Evolutionary conservation across 192 early-diverging fungal genomes (phyloP), one percentile per base, ranked within the genome.

Genomic region (Podila verticillata): DNA sequence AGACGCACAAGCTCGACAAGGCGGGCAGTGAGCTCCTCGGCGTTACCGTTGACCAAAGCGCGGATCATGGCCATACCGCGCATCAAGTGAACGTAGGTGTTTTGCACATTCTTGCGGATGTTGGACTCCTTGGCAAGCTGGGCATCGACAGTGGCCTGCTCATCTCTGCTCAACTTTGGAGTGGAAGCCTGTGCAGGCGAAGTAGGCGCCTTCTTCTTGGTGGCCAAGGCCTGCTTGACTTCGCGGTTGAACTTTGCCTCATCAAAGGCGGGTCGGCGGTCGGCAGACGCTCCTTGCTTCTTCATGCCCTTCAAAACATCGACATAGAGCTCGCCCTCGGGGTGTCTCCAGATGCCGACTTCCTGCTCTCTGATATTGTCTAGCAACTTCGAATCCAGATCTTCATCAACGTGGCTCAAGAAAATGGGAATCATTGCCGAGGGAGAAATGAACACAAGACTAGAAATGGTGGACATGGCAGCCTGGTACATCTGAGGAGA

Each of bases 211-310:
- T 93, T 88, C 69, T 89, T 93, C 74, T 93, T 90, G 44, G 91
- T 90, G 32, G 74, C 63, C 12, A 95, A 69, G 61, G 93, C 89
- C 58, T 93, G 91, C 61, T 87, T 90, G 15, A 94, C 65, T 36
- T 95, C 91, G 13, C 84, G 86, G 84, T 95, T 93, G 92, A 93
- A 95, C 65, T 94, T 90, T 80, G 92, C 87, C 47, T 94, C 92
- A 20, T 88, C 87, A 61, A 86, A 91, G 26, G 70, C 85, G 30
- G 86, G 85, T 22, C 86, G 81, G 47, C 87, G 85, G 20, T 78
- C 72, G 29, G 75, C 70, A 17, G 83, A 82, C 35, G 68, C 81
- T 28, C 73, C 74, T 28, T 86, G 88, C 68, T 89, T 89, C 59
- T 89, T 87, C 54, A 82, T 79, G 13, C 90, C 91, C 66, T 88